Base-by-base conservation (phyloP, 108 stramenopile genomes). In the Nitzschia putrida region DNA sequence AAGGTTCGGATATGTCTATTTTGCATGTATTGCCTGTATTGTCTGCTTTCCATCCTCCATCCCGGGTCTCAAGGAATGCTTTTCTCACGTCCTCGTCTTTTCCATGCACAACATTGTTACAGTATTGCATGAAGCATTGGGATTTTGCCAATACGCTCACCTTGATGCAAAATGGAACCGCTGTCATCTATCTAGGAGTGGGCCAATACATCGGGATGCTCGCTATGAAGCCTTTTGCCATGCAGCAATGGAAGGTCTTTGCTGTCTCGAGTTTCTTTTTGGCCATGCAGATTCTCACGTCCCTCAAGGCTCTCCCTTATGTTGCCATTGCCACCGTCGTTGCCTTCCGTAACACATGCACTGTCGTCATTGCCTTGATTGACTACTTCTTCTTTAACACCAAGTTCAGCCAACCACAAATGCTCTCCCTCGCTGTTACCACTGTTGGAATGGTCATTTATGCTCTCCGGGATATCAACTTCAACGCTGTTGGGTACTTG, bases 301-400 rank as follows among this genome's bases (percentile, higher is more conserved):
- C 42, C 25, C 57, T 69, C 56, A 69, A 69, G 57, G 68, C 68
- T 45, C 59, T 69, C 40, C 68, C 68, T 1, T 69, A 38, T 45
- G 68, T 69, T 14, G 68, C 68, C 22, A 69, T 69, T 47, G 68
- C 68, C 42, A 69, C 68, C 2, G 68, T 69, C 18, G 68, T 69
- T 14, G 68, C 51, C 25, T 69, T 69, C 37, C 68, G 68, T 22
- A 69, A 69, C 45, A 59, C 57, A 20, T 69, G 68, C 25, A 69
- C 68, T 23, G 66, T 66, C 9, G 68, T 69, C 42, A 69, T 69
- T 59, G 57, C 57, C 51, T 25, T 59, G 14, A 59, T 69, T 49
- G 57, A 59, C 26, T 57, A 59, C 29, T 44, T 47, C 24, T 57
- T 69, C 53, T 69, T 69, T 24, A 41, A 41, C 8, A 69, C 53